Conservation (phyloP, 345 rosid genomes). For the Citrus australasica region DNA sequence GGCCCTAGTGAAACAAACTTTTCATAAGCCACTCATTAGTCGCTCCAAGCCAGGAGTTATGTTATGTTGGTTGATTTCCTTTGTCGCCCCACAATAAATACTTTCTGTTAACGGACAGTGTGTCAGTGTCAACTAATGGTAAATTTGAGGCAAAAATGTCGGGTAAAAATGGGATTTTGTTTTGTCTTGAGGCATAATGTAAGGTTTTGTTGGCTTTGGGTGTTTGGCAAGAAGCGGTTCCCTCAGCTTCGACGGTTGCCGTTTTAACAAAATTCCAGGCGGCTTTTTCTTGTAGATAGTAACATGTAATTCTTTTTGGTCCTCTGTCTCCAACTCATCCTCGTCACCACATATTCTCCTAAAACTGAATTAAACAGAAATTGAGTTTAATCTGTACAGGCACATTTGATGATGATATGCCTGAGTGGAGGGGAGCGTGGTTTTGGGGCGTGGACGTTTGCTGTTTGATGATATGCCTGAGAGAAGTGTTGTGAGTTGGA, state of each 20-base stretch:
- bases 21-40: background rate
- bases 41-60: background rate
- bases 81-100: background rate
- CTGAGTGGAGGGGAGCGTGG: slow-evolving; percentile 3
- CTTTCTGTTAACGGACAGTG: too few species aligned
- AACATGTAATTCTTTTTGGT: too few species aligned
- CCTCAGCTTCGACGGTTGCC: slow-evolving; percentile 4
- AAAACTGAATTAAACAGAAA: background rate
- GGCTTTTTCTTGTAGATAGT: background rate
- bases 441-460: slow-evolving; percentile 17
- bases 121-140: background rate
- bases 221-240: background rate
- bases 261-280: background rate
- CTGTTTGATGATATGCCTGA: slow-evolving; percentile 39
- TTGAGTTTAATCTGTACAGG: too few species aligned
- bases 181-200: background rate
- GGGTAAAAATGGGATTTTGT: too few species aligned
- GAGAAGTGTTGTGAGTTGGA: slow-evolving; percentile 35
- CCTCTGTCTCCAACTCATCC: background rate
- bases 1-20: background rate
- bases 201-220: background rate
- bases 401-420: too few species aligned
- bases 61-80: background rate
- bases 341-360: background rate
- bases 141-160: too few species aligned